Base-by-base conservation (phyloP, 257 asterid species). In the Verbena officinalis region DNA sequence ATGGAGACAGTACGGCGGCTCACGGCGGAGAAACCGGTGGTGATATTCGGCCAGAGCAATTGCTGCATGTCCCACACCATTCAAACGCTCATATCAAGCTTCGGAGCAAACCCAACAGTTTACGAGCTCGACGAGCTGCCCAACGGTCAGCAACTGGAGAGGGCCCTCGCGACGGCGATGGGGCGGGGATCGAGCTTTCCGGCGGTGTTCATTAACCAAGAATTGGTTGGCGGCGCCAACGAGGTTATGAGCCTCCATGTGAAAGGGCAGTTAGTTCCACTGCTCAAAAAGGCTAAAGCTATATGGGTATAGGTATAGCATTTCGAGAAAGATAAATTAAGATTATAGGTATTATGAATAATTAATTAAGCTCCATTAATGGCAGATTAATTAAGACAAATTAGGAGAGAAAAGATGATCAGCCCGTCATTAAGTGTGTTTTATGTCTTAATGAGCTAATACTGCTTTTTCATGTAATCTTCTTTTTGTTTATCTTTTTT, bases 231-330 rank as follows among this genome's bases (percentile, higher is more conserved):
- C 0, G 95, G 96, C 1, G 73, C 96, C 4, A 67, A 80, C 65
- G 97, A 90, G 71, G 80, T 85, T 19, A 83, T 90, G 91, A 82
- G 90, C 65, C 92, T 90, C 16, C 89, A 90, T 70, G 75, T 90
- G 39, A 78, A 79, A 62, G 96, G 96, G 20, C 59, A 77, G 63
- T 84, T 90, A 2, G 77, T 80, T 36, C 87, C 85, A 17, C 61
- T 82, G 71, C 97, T 90, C 75, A 87, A 67, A 82, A 78, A 90
- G 67, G 97, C 90, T 63, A 80, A 70, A 70, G 96, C 97, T 40
- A 81, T 90, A 3, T 90, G 97, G 97, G 23, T 86, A 33, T 85
- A 74, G 97, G 23, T 86, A 33, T 85, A 74, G 71, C 59, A 43
- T 71, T 64, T 44, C 20, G 34, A n/a, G 19, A 11, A 4, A 15